Evolutionary conservation across 805 yeast species (phyloP).

Genomic region (Hanseniaspora hatyaiensis): DNA sequence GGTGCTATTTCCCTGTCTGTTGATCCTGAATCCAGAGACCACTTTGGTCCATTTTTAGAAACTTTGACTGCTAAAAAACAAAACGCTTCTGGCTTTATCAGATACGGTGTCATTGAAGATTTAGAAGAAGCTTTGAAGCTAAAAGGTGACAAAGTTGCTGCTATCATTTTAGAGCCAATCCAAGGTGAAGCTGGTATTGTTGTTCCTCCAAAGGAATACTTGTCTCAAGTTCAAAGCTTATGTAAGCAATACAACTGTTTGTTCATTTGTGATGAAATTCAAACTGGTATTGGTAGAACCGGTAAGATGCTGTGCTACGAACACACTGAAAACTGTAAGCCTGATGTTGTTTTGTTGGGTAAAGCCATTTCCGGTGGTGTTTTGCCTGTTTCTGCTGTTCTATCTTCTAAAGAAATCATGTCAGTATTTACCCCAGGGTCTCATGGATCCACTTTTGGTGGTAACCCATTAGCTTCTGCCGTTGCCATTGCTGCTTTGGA

Average conservation of each 20-base stretch:
- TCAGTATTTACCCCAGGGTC: conserved; percentile 83
- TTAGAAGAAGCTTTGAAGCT: conserved; percentile 67
- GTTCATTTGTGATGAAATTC: conserved; percentile 91
- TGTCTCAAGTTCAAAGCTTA: conserved; percentile 55
- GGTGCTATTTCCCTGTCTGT: conserved; percentile 94
- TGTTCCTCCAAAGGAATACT: conserved; percentile 77
- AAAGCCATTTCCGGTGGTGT: conserved; percentile 96
- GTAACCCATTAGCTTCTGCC: conserved; percentile 86
- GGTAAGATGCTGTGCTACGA: conserved; percentile 88
- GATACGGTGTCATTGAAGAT: conserved; percentile 81
- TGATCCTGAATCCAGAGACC: conserved; percentile 67
- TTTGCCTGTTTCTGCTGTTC: conserved; percentile 79
- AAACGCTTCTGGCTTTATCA: conserved; percentile 49
- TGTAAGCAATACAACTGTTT: conserved; percentile 77
- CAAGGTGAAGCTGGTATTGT: conserved; percentile 98
- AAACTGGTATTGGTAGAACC: conserved; percentile 95
- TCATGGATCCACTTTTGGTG: conserved; percentile 96
- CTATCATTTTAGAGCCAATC: conserved; percentile 84
- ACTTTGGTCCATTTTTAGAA: conserved; percentile 79
- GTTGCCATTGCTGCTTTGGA: conserved; percentile 89
- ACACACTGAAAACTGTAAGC: conserved; percentile 66
- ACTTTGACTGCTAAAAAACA: conserved; percentile 81
- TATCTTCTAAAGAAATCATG: conserved; percentile 86
- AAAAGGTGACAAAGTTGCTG: conserved; percentile 84
- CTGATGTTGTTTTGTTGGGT: conserved; percentile 81